Percentiles rank a stretch among this genome's conserved stretches.
phyloP scores from a whole-genome alignment of 306 rosid genomes.

The Styphnolobium japonicum region DNA sequence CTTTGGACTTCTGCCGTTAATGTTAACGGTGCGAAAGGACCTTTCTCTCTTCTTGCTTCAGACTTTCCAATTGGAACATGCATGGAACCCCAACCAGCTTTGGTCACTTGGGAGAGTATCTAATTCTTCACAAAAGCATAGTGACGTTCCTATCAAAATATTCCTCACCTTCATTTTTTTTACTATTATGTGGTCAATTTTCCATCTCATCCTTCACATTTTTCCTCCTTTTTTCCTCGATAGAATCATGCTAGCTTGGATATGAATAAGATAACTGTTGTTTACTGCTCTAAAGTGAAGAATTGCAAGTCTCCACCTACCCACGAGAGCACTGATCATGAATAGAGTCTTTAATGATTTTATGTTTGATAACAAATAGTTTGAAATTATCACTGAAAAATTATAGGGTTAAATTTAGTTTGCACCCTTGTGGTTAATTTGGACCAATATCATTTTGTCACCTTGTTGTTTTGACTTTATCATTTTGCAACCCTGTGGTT shows the following conservation, averaged over 20 bases:
- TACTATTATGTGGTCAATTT: not conserved
- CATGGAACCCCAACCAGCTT: slow-evolving; percentile 26
- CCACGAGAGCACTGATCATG: not conserved
- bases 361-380: not conserved
- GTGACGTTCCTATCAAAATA: slow-evolving; percentile 42
- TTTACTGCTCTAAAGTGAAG: not conserved
- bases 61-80: slow-evolving; percentile 13
- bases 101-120: slow-evolving; percentile 45
- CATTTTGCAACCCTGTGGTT: too few relatives aligned
- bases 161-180: slow-evolving; percentile 26
- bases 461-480: too few relatives aligned
- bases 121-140: slow-evolving; percentile 57
- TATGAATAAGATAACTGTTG: not conserved
- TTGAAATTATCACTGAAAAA: not conserved
- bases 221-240: not conserved
- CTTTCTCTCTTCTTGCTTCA: slow-evolving; percentile 10
- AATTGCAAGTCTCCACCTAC: not conserved
- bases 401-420: too few relatives aligned
- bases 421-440: too few relatives aligned
- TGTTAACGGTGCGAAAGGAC: slow-evolving; percentile 34
- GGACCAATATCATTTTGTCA: too few relatives aligned
- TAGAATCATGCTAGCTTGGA: not conserved
- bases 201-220: not conserved
- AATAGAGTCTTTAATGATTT: not conserved
- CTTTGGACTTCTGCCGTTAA: slow-evolving; percentile 24